phyloP scores from a whole-genome alignment of 345 rosid genomes.

The Mangifera indica region DNA sequence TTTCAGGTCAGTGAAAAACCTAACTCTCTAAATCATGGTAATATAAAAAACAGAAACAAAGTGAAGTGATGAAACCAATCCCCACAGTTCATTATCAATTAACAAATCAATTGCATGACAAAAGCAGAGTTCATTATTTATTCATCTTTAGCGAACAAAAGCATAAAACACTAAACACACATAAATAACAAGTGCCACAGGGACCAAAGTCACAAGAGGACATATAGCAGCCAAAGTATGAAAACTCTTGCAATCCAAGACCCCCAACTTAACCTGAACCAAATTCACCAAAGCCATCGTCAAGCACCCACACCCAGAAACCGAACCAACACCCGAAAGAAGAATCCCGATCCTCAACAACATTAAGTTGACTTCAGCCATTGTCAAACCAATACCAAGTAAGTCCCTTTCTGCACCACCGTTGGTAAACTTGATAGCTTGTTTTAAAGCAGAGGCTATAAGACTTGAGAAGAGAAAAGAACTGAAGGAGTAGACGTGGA shows the following conservation, averaged over 20 bases:
- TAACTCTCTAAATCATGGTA: constrained; percentile 9
- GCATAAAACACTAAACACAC: constrained; percentile 60
- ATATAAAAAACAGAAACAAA: constrained; percentile 1
- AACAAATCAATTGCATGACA: neutral
- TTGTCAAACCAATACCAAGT: constrained; percentile 19
- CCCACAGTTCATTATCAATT: constrained; percentile 8
- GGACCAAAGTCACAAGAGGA: constrained; percentile 71
- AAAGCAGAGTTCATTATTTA: neutral
- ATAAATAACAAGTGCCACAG: constrained; percentile 56
- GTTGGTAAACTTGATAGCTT: constrained; percentile 43
- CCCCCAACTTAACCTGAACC: constrained; percentile 81
- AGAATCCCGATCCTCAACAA: constrained; percentile 52
- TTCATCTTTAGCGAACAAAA: constrained; percentile 37
- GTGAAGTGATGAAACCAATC: constrained; percentile 12
- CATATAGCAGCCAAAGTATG: constrained; percentile 56
- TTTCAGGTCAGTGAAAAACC: constrained; percentile 7
- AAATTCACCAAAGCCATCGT: constrained; percentile 67
- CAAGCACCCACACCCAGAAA: constrained; percentile 74
- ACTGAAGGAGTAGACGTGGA: constrained; percentile 84
- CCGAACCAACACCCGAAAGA: constrained; percentile 66
- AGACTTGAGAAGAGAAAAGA: constrained; percentile 84
- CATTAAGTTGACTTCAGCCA: constrained; percentile 47
- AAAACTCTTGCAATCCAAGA: constrained; percentile 53
- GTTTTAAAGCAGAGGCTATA: constrained; percentile 68
- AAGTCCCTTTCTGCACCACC: constrained; percentile 12